Conservation (phyloP, 352 stramenopile species). For the Nothophytophthora sp. region DNA sequence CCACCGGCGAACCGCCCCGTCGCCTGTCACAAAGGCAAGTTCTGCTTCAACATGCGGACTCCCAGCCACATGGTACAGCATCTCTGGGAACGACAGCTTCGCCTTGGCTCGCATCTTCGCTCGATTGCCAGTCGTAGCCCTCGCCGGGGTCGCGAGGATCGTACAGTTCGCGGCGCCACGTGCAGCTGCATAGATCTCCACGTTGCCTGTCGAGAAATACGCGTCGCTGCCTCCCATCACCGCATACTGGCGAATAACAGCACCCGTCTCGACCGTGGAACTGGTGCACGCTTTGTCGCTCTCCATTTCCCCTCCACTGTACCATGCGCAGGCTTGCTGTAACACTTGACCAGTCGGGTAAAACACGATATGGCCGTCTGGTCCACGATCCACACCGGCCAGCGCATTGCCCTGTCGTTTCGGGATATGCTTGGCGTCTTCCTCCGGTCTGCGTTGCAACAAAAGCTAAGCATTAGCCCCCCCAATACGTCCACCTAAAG, state of each 20-base stretch:
- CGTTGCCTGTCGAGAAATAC: conserved; percentile 33
- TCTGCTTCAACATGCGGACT: conserved; percentile 71
- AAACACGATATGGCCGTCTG: conserved; percentile 54
- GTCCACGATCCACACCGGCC: conserved; percentile 31
- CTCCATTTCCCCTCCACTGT: conserved; percentile 26
- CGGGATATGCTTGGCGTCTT: conserved; percentile 25
- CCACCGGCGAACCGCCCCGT: conserved; percentile 58
- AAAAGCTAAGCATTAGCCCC: not conserved
- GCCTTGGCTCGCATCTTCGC: conserved; percentile 37
- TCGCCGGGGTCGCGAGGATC: conserved; percentile 31
- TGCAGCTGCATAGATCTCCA: conserved; percentile 37
- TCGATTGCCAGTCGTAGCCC: conserved; percentile 9
- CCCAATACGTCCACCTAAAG: not conserved
- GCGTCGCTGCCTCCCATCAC: conserved; percentile 48
- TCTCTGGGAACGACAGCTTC: conserved; percentile 53
- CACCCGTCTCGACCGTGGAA: conserved; percentile 55
- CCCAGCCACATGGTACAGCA: conserved; percentile 59
- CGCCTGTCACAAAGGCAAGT: conserved; percentile 46
- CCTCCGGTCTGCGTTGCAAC: conserved; percentile 19
- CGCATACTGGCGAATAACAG: conserved; percentile 59
- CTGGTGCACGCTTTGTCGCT: conserved; percentile 23
- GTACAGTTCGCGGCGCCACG: conserved; percentile 47
- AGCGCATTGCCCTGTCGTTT: conserved; percentile 75
- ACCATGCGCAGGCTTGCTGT: conserved; percentile 64
- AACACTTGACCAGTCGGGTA: conserved; percentile 66